Conservation (phyloP, 768 basidiomycete genomes). For the Hemileccinum impolitum region DNA sequence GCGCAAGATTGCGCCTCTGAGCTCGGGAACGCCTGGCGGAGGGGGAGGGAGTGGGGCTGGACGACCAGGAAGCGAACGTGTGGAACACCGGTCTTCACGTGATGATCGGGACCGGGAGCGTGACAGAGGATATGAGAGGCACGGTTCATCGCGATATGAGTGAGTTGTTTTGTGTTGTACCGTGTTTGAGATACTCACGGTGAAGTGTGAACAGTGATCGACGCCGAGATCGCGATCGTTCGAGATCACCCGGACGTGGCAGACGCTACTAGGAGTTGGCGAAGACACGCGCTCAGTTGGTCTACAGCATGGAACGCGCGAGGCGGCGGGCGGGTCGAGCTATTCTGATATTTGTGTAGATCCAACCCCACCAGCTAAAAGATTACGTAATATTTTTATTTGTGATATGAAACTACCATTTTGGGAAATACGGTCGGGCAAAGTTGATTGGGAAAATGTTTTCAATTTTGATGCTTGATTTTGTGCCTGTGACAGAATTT, state of each 20-base stretch:
- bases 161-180: conserved; percentile 39
- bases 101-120: conserved; percentile 68
- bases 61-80: conserved; percentile 42
- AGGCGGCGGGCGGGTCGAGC: conserved; percentile 11
- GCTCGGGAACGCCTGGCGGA: conserved; percentile 35
- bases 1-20: conserved; percentile 57
- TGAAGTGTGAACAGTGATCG: conserved; percentile 48
- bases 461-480: conserved; percentile 29
- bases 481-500: conserved; percentile 37
- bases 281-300: background rate
- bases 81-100: conserved; percentile 57
- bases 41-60: conserved; percentile 37
- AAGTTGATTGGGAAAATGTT: conserved; percentile 25
- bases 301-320: conserved; percentile 27
- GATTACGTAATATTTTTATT: conserved; percentile 21
- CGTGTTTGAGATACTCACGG: conserved; percentile 11
- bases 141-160: conserved; percentile 71
- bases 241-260: conserved; percentile 61
- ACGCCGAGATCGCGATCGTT: conserved; percentile 69
- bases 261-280: conserved; percentile 54
- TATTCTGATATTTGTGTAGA: background rate
- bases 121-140: conserved; percentile 66
- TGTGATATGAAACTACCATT: conserved; percentile 11
- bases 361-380: background rate
- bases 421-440: conserved; percentile 16